Evolutionary conservation across 1,139 yeast species (phyloP), one percentile per base, ranked within the genome.

Genomic region (Casaregolazyma suthepensis): DNA sequence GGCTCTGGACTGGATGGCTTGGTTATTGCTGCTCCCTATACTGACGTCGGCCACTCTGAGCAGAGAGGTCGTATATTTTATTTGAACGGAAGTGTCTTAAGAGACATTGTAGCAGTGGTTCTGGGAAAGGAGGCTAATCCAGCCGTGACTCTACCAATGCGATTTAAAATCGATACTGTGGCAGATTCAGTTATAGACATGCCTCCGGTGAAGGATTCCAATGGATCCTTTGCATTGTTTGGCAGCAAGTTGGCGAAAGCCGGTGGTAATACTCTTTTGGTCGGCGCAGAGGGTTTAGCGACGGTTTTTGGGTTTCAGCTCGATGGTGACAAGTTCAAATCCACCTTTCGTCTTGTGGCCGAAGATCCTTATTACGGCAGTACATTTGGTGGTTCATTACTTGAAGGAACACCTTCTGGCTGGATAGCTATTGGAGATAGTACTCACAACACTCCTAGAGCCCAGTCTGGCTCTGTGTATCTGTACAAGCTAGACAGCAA

Each of bases 31-130:
- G 72, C 80, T 0, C 76, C 76, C 6, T 69, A 66, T 51, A 68
- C 73, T 12, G 77, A 76, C 54, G 61, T 60, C 15, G 58, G 53
- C 7, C 56, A 56, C 0, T 38, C 47, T 1, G 59, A 64, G 3
- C 81, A 80, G 55, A 61, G 66, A 10, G 85, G 85, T 0, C 62
- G 63, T 6, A 73, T 78, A 0, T 61, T 63, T 13, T 62, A 73
- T 0, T 51, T 80, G 10, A 69, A 72, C 38, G 79, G 79, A 1
- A 49, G 51, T 3, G 46, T 65, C 38, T 54, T 70, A 45, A 52
- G 54, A 19, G 51, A 56, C 42, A 52, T 57, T 9, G 52, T 43
- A 13, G 12, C 52, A 5, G 19, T 44, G 15, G 35, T 46, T 26
- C 29, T 46, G 19, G 46, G 22, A 5, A 20, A 37, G 40, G 23